Conservation (phyloP, 1,139 yeast species). For the Nakaseomyces sp. region DNA sequence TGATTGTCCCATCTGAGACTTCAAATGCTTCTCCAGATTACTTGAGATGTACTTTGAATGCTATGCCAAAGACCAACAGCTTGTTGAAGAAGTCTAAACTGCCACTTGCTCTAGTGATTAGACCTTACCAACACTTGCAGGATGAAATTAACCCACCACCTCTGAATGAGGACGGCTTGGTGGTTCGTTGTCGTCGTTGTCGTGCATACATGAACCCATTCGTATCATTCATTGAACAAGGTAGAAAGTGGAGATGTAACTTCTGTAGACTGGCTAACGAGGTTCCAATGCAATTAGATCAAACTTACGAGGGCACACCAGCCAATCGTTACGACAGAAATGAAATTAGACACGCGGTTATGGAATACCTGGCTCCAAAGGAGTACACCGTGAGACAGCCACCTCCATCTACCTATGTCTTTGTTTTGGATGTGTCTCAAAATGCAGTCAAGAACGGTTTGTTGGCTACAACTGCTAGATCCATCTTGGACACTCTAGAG, state of each 20-base stretch:
- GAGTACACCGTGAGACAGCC: constrained; percentile 95
- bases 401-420: constrained; percentile 83
- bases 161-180: constrained; percentile 64
- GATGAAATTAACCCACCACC: constrained; percentile 66
- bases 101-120: constrained; percentile 81
- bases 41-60: constrained; percentile 82
- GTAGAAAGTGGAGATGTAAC: constrained; percentile 91
- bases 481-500: constrained; percentile 80
- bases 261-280: constrained; percentile 87
- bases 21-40: constrained; percentile 68
- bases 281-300: constrained; percentile 76
- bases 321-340: constrained; percentile 64
- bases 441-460: constrained; percentile 74
- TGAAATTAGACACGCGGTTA: constrained; percentile 78
- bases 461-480: constrained; percentile 78
- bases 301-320: constrained; percentile 39
- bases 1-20: constrained; percentile 51
- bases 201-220: constrained; percentile 93
- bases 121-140: constrained; percentile 78
- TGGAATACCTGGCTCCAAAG: constrained; percentile 88
- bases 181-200: constrained; percentile 94
- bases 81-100: constrained; percentile 79
- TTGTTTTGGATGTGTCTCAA: constrained; percentile 79
- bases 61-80: constrained; percentile 64
- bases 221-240: constrained; percentile 66